phyloP scores from a whole-genome alignment of 768 basidiomycete genomes.

The Coprinopsis marcescibilis region DNA sequence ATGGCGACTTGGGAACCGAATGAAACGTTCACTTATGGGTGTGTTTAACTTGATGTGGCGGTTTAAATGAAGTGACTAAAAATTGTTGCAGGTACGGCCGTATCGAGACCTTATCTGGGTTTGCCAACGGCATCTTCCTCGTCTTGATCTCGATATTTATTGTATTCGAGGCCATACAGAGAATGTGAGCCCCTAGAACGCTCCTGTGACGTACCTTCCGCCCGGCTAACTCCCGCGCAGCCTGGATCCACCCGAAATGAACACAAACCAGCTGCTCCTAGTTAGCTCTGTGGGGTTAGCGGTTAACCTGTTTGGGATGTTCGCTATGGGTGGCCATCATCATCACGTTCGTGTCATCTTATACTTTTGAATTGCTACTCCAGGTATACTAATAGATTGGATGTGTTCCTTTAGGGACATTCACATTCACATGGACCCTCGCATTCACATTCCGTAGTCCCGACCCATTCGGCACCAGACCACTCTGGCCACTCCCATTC shows the following conservation, averaged over 20 bases:
- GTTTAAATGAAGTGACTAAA: constrained; percentile 2
- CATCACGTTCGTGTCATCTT: no score
- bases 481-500: no score
- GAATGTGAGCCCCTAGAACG: constrained; percentile 56
- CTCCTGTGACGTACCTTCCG: not conserved
- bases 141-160: constrained; percentile 96
- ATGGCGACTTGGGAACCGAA: constrained; percentile 99
- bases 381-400: no score
- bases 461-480: no score
- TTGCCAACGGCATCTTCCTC: constrained; percentile 94
- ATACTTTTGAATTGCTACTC: no score
- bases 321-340: constrained; percentile 95
- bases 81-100: constrained; percentile 69
- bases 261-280: constrained; percentile 84
- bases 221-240: constrained; percentile 30
- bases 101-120: constrained; percentile 95
- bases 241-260: constrained; percentile 95
- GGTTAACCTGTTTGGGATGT: constrained; percentile 98
- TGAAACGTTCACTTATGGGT: constrained; percentile 94
- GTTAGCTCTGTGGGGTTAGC: constrained; percentile 86
- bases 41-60: not conserved
- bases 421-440: no score
- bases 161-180: constrained; percentile 94
- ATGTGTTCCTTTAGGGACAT: no score
- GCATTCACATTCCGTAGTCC: no score